phyloP scores from a whole-genome alignment of 345 rosid species.

The Atalantia buxifolia region DNA sequence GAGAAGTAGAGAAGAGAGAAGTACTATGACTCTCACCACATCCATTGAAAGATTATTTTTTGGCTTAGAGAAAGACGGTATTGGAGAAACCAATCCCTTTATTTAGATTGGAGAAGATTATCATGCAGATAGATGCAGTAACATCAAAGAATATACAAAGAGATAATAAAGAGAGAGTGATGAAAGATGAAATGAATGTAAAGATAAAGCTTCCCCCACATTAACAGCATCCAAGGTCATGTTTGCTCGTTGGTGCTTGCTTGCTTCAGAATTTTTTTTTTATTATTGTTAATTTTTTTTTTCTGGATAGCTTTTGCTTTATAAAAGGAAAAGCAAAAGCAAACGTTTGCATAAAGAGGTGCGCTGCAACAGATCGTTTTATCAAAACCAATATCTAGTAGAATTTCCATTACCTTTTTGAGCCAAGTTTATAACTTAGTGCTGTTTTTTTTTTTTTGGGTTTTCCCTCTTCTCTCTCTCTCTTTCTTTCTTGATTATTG shows the following conservation, averaged over 20 bases:
- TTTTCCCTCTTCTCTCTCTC: too few species aligned
- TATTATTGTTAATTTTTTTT: constrained; percentile 1
- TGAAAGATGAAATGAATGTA: constrained; percentile 8
- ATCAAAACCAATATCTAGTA: constrained; percentile 22
- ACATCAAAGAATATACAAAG: not conserved
- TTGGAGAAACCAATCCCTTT: constrained; percentile 10
- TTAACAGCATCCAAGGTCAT: constrained; percentile 39
- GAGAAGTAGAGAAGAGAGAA: constrained; percentile 27
- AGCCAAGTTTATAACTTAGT: constrained; percentile 11
- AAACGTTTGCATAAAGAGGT: constrained; percentile 30
- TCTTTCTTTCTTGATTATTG: too few species aligned
- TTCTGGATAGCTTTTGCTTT: constrained; percentile 42
- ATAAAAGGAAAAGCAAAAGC: constrained; percentile 44
- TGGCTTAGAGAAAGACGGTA: not conserved
- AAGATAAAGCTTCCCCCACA: constrained; percentile 23
- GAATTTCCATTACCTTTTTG: constrained; percentile 21
- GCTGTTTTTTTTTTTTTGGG: not conserved
- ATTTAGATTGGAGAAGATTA: constrained; percentile 14
- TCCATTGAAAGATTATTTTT: constrained; percentile 6
- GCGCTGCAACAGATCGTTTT: not conserved
- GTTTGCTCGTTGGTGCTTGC: constrained; percentile 5
- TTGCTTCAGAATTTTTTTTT: constrained; percentile 15
- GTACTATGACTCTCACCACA: not conserved
- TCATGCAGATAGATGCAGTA: not conserved
- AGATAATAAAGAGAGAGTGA: not conserved